Evolutionary conservation across 2,329 filamentous ascomycete genomes (phyloP).

Genomic region (Ramularia collo-cygni): DNA sequence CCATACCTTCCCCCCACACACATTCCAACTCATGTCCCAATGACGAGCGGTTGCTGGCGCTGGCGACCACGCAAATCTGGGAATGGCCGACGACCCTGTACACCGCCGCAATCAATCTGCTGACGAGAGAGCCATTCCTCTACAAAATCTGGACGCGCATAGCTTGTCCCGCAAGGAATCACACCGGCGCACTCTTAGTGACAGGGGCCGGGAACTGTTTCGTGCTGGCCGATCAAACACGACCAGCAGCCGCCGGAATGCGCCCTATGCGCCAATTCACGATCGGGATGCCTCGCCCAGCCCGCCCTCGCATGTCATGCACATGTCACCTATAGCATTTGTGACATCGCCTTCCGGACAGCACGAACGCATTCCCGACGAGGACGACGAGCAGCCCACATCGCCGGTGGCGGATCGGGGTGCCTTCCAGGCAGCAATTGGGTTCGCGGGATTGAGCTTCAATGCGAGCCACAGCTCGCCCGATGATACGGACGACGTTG

Average conservation of each 20-base stretch:
- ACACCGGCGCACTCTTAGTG: conserved; percentile 42
- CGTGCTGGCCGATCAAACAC: conserved; percentile 20
- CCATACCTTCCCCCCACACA: not conserved
- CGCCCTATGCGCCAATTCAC: conserved; percentile 44
- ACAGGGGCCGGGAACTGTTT: conserved; percentile 42
- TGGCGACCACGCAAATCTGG: conserved; percentile 5
- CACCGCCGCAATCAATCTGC: conserved; percentile 41
- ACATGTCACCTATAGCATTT: conserved; percentile 26
- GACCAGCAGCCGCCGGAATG: conserved; percentile 6
- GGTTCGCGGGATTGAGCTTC: conserved; percentile 41
- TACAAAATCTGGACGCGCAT: conserved; percentile 48
- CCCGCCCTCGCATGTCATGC: conserved; percentile 28
- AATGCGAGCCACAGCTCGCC: conserved; percentile 31
- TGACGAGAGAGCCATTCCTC: conserved; percentile 56
- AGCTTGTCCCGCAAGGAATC: conserved; percentile 26
- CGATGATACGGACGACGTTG: conserved; percentile 16
- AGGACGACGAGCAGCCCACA: conserved; percentile 32
- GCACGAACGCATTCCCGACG: conserved; percentile 26
- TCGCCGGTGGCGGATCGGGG: conserved; percentile 41
- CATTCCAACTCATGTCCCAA: conserved; percentile 1
- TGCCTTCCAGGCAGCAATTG: conserved; percentile 45
- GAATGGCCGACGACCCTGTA: conserved; percentile 44
- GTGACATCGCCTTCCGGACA: conserved; percentile 32
- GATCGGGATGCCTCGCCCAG: conserved; percentile 45
- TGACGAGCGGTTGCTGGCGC: conserved; percentile 2